A percentile compares a stretch with the other conserved stretches of the same genome.
Evolutionary conservation across 805 yeast genomes (phyloP).

Genomic region (Candida oleophila): DNA sequence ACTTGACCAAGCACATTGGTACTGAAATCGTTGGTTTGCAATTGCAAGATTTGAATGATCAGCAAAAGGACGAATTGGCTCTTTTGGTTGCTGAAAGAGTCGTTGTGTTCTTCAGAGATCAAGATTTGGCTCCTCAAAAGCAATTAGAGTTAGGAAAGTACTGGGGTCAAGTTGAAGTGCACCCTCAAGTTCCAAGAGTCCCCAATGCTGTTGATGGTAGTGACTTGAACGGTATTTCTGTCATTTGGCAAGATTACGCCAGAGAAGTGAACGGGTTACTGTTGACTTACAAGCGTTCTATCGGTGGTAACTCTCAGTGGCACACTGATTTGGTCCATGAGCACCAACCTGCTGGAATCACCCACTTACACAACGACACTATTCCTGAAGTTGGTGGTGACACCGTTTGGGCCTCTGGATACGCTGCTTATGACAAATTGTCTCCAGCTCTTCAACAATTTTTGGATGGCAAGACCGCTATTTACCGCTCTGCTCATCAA

Average conservation of each 20-base stretch:
- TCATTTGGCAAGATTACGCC: conserved; percentile 41
- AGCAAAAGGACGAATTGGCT: conserved; percentile 30
- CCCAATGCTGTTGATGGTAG: conserved; percentile 15
- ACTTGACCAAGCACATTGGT: conserved; percentile 25
- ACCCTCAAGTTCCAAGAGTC: conserved; percentile 26
- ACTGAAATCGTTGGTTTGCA: conserved; percentile 32
- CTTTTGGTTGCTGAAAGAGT: conserved; percentile 28
- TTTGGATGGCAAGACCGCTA: conserved; percentile 52
- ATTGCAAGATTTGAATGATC: conserved; percentile 22
- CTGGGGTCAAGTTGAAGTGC: conserved; percentile 30
- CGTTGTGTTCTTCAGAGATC: conserved; percentile 31
- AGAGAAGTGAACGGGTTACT: conserved; percentile 25
- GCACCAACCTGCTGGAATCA: conserved; percentile 35
- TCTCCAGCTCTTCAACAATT: conserved; percentile 50
- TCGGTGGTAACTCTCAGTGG: conserved; percentile 29
- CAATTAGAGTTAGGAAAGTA: conserved; percentile 28
- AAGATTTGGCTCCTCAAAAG: conserved; percentile 30
- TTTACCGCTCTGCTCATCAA: conserved; percentile 41
- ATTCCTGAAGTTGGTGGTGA: conserved; percentile 55
- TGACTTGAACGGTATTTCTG: conserved; percentile 32
- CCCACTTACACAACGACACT: conserved; percentile 37
- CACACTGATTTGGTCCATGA: conserved; percentile 40
- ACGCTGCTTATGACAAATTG: conserved; percentile 55
- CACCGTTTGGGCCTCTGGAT: conserved; percentile 56
- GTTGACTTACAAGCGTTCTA: conserved; percentile 27